Conservation (phyloP, 257 asterid genomes). For the Forsythia viridissima region DNA sequence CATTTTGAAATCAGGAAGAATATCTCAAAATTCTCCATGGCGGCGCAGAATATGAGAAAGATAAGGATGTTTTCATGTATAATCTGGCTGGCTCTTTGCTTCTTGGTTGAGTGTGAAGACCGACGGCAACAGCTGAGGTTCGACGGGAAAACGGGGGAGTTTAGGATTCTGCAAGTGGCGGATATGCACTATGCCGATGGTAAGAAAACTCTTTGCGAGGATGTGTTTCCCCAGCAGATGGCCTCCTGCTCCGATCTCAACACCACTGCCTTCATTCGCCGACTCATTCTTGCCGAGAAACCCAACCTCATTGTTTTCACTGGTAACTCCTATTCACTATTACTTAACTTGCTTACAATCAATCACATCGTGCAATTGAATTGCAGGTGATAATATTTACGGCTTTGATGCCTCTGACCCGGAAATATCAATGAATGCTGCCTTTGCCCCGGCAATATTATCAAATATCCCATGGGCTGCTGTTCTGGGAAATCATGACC, state of each 20-base stretch:
- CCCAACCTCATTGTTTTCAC: constrained; percentile 86
- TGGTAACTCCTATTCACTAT: constrained; percentile 31
- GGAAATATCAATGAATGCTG: constrained; percentile 70
- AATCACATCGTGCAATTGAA: neutral
- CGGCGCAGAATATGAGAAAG: constrained; percentile 17
- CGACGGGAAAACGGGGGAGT: constrained; percentile 58
- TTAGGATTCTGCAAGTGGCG: constrained; percentile 87
- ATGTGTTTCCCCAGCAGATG: constrained; percentile 64
- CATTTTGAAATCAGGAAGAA: neutral
- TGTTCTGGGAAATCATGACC: constrained; percentile 93
- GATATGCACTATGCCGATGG: constrained; percentile 94
- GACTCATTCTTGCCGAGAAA: constrained; percentile 69
- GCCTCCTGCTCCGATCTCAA: constrained; percentile 82
- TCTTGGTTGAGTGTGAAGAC: constrained; percentile 23
- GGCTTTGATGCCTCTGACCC: constrained; percentile 78
- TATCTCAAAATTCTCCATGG: neutral
- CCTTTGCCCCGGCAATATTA: constrained; percentile 76
- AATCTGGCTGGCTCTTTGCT: constrained; percentile 29
- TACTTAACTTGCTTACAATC: too few relatives aligned
- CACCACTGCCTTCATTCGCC: constrained; percentile 76
- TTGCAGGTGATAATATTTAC: constrained; percentile 83
- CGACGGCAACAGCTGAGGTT: constrained; percentile 52
- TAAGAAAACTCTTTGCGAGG: constrained; percentile 59
- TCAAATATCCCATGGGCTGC: constrained; percentile 92
- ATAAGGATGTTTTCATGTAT: constrained; percentile 16